Evolutionary conservation across 345 rosid species (phyloP), one percentile per base, ranked within the genome.

Genomic region (Arabis alpina): DNA sequence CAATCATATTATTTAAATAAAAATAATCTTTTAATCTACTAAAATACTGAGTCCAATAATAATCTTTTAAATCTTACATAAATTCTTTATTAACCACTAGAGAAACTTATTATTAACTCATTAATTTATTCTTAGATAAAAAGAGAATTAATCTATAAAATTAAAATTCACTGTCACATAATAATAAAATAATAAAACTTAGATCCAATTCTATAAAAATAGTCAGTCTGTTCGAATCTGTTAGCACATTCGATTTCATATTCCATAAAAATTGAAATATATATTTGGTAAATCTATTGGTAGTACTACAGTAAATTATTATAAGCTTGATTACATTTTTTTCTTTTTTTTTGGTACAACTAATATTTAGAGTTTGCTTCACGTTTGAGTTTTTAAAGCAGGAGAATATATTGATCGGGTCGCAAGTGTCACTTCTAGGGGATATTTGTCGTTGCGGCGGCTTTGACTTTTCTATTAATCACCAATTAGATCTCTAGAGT

Each of bases 351-450:
- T 51, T 59, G 73, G 73, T 74, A 66, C 67, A 66, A 66, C 54
- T 42, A 50, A 71, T 41, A 70, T 27, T 34, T 2, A 28, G 57
- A 60, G 73, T 40, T 74, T 67, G 61, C 73, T 74, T 66, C 50
- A 74, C 67, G 68, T 52, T 59, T 52, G 62, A 54, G 60, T 54
- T 51, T 66, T 12, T 13, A 34, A 51, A 66, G 72, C 34, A 58
- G 57, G 72, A 74, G 74, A 61, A 45, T 60, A 45, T 60, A 24
- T 43, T 14, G 6, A 37, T 44, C 19, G 56, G 67, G 77, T 73
- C 63, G 54, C 62, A 48, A 60, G 56, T 61, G 75, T 71, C 66
- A 49, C n/a, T 39, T 27, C 41, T 1, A 19, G 28, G 37, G 61
- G 10, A 36, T 36, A 66, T 42, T 49, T 58, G 73, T 69, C 74